A percentile compares a stretch with the other conserved stretches of the same genome.
Conservation (phyloP, 2,329 filamentous ascomycete genomes). For the Aspergillus pseudoviridinutans region DNA sequence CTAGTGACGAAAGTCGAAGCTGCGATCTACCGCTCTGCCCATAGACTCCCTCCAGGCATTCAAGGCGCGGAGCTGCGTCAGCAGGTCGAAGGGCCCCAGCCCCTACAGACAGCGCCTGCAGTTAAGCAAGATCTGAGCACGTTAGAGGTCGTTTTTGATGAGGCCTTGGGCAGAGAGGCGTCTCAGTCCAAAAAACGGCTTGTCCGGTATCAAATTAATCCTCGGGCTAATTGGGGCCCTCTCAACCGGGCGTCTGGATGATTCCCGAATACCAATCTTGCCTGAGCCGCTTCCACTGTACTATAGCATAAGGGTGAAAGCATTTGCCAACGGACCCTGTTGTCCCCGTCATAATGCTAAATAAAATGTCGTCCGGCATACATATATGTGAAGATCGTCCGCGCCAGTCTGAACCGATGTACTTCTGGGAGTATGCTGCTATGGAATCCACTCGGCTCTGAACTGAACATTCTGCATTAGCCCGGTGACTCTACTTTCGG, state of each 20-base stretch:
- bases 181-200: constrained; percentile 59
- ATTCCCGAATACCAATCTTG: neutral
- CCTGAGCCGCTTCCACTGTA: neutral
- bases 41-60: constrained; percentile 16
- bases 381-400: no score
- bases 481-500: no score
- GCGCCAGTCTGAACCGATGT: no score
- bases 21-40: constrained; percentile 38
- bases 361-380: no score
- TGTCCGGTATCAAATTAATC: constrained; percentile 86
- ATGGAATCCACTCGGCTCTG: no score
- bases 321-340: neutral
- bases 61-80: neutral
- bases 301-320: neutral
- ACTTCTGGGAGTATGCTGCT: no score
- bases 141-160: constrained; percentile 72
- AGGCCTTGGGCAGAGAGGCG: constrained; percentile 66
- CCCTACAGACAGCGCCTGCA: neutral
- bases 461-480: no score
- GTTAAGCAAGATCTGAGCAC: constrained; percentile 33
- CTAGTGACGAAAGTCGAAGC: constrained; percentile 43
- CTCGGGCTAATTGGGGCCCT: constrained; percentile 89
- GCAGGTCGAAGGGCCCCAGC: neutral
- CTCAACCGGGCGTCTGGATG: constrained; percentile 50
- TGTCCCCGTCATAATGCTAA: no score